phyloP scores from a whole-genome alignment of 139 green algal species.

The Chlorella sp. region DNA sequence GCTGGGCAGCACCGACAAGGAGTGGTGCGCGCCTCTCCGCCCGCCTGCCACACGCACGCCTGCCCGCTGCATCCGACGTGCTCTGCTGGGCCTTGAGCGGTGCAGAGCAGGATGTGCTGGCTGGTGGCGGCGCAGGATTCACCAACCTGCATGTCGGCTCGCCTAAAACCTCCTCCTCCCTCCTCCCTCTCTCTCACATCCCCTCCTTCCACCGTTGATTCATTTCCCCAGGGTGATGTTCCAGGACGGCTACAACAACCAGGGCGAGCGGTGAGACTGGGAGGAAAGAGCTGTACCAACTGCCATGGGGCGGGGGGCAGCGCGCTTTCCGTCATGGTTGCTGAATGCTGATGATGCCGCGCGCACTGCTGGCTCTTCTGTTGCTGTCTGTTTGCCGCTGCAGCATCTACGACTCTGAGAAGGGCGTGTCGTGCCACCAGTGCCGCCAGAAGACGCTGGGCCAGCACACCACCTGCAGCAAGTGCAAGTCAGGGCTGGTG shows the following conservation, averaged over 20 bases:
- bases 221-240: conserved; percentile 20
- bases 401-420: conserved; percentile 39
- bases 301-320: no score
- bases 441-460: conserved; percentile 46
- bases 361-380: no score
- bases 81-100: no score
- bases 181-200: neutral
- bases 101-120: no score
- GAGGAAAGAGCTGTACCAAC: no score
- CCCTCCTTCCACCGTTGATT: neutral
- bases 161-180: no score
- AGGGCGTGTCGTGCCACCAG: conserved; percentile 37
- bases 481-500: conserved; percentile 26
- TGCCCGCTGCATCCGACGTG: no score
- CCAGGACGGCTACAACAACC: conserved; percentile 32
- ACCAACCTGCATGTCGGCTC: no score
- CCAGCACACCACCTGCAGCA: conserved; percentile 32
- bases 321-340: no score
- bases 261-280: conserved; percentile 27
- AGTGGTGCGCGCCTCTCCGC: neutral
- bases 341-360: no score
- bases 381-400: no score
- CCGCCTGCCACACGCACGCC: neutral
- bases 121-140: no score
- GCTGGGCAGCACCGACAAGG: conserved; percentile 2